Conservation (phyloP, 768 basidiomycete genomes). For the Heimioporus sp. region DNA sequence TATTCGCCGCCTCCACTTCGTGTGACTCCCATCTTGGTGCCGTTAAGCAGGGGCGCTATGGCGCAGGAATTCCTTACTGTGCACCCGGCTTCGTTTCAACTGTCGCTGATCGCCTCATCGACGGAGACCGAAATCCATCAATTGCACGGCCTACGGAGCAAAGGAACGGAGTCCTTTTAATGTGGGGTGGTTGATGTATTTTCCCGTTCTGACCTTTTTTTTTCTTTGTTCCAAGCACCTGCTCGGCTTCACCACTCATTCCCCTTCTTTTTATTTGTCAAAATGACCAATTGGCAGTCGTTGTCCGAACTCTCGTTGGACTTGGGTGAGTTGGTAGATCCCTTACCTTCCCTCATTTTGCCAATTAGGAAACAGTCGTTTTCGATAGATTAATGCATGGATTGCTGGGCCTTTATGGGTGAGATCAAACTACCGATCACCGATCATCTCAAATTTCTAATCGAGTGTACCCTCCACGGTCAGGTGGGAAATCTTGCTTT, state of each 20-base stretch:
- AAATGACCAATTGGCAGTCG: conserved; percentile 44
- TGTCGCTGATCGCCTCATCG: conserved; percentile 1
- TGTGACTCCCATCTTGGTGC: conserved; percentile 10
- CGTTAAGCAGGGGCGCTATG: conserved; percentile 7
- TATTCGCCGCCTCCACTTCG: conserved; percentile 7
- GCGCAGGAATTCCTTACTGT: conserved; percentile 5
- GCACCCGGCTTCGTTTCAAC: conserved; percentile 14
- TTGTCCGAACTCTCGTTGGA: conserved; percentile 36
- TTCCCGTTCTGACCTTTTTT: neutral
- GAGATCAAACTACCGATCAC: conserved; percentile 11
- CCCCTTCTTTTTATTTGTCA: neutral
- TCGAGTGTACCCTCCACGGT: neutral
- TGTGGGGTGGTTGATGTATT: neutral
- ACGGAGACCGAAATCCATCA: conserved; percentile 14
- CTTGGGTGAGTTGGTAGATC: conserved; percentile 27
- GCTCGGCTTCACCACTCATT: neutral
- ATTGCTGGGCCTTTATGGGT: conserved; percentile 47
- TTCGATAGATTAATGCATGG: conserved; percentile 42
- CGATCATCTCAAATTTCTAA: too few species aligned
- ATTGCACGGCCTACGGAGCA: neutral
- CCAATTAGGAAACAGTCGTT: conserved; percentile 24
- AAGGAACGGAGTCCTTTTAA: conserved; percentile 12
- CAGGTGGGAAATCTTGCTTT: conserved; percentile 45
- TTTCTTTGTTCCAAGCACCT: neutral
- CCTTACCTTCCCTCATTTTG: neutral